These are phyloP conservation scores for Kurtzmaniella quercitrusa DNA, from an alignment of 1,139 yeast species.

Conservation along the genomic window DNA sequence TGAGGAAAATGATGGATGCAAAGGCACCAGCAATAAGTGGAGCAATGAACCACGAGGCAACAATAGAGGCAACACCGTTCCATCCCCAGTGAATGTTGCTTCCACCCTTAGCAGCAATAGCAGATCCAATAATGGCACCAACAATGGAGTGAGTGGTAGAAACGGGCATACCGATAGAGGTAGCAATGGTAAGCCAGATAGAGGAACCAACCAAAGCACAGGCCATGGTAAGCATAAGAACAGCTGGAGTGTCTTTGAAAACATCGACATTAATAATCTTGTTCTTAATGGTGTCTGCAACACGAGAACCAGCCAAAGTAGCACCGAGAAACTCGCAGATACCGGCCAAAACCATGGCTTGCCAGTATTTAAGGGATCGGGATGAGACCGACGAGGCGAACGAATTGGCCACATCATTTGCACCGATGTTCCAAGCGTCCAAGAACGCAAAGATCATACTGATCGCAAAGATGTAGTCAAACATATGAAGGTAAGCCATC, in stretches of 20 bases:
- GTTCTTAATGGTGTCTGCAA: slow-evolving; percentile 63
- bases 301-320: slow-evolving; percentile 67
- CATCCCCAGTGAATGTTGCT: slow-evolving; percentile 68
- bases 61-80: slow-evolving; percentile 66
- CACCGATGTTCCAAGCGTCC: slow-evolving; percentile 83
- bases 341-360: slow-evolving; percentile 68
- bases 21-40: slow-evolving; percentile 68
- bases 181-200: slow-evolving; percentile 65
- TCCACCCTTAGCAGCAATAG: slow-evolving; percentile 67
- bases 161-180: slow-evolving; percentile 67
- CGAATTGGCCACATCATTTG: slow-evolving; percentile 80
- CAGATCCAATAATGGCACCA: slow-evolving; percentile 73
- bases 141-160: slow-evolving; percentile 79
- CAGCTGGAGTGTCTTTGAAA: slow-evolving; percentile 58
- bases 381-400: slow-evolving; percentile 74
- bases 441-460: slow-evolving; percentile 69
- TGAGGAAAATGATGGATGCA: slow-evolving; percentile 54
- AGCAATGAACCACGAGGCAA: slow-evolving; percentile 81
- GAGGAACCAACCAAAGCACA: slow-evolving; percentile 78
- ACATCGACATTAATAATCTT: slow-evolving; percentile 52
- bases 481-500: slow-evolving; percentile 41
- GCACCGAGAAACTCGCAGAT: slow-evolving; percentile 72
- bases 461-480: slow-evolving; percentile 63
- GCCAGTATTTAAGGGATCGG: slow-evolving; percentile 65
- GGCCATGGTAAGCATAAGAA: slow-evolving; percentile 69